Evolutionary conservation across 2,329 filamentous ascomycete genomes (phyloP).

Genomic region (Didymosphaeria variabile): DNA sequence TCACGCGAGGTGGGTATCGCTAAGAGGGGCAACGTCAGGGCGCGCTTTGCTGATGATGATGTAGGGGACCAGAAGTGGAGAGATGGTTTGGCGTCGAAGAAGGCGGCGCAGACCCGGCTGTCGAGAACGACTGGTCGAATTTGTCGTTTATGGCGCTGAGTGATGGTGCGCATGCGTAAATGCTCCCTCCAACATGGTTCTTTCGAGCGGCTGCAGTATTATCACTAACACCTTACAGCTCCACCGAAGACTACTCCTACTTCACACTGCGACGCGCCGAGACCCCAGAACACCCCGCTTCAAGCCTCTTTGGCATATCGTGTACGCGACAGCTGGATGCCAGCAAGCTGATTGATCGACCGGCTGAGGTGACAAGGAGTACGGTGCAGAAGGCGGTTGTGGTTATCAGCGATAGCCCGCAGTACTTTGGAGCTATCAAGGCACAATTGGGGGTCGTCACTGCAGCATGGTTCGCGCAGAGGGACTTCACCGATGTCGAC

Average conservation of each 20-base stretch:
- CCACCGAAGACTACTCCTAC: conserved; percentile 96
- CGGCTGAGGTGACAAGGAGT: conserved; percentile 91
- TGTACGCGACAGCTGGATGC: conserved; percentile 93
- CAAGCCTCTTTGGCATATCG: conserved; percentile 93
- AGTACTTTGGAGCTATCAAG: conserved; percentile 87
- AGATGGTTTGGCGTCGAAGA: conserved; percentile 83
- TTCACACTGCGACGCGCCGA: conserved; percentile 80
- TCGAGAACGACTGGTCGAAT: conserved; percentile 87
- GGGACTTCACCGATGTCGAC: conserved; percentile 89
- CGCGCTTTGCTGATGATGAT: conserved; percentile 19
- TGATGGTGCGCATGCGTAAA: conserved; percentile 92
- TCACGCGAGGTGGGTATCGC: conserved; percentile 55
- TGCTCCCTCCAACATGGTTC: conserved; percentile 26
- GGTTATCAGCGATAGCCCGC: conserved; percentile 89
- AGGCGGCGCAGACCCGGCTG: conserved; percentile 75
- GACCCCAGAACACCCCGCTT: conserved; percentile 63
- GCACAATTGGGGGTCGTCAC: conserved; percentile 92
- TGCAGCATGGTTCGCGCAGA: conserved; percentile 95
- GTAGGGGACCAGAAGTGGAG: conserved; percentile 89
- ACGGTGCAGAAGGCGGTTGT: conserved; percentile 99
- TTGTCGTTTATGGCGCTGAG: conserved; percentile 97
- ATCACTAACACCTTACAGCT: conserved; percentile 58
- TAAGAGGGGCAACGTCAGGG: conserved; percentile 11
- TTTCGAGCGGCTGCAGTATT: conserved; percentile 4
- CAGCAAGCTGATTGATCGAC: conserved; percentile 76